Percentiles rank a stretch among this genome's conserved stretches.
Evolutionary conservation across 2,329 filamentous ascomycete genomes (phyloP).

Genomic region (Hymenoscyphus scutula): DNA sequence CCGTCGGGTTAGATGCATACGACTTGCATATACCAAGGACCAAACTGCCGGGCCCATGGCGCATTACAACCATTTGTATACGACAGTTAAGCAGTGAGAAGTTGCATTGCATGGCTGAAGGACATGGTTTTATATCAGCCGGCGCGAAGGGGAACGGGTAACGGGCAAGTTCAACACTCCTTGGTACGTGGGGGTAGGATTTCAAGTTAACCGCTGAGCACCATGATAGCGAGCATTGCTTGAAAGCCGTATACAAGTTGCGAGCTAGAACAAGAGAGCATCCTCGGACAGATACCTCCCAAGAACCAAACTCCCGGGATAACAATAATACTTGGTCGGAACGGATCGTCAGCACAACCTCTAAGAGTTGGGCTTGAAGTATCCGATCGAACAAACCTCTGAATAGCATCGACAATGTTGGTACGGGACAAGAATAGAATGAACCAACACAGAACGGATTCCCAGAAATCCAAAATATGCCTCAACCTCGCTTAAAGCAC

Average conservation of each 20-base stretch:
- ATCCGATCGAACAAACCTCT: not conserved
- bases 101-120: not conserved
- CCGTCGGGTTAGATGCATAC: no score
- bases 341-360: not conserved
- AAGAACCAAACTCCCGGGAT: not conserved
- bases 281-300: not conserved
- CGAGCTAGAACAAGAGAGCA: not conserved
- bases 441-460: not conserved
- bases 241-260: not conserved
- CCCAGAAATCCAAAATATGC: not conserved
- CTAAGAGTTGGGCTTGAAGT: not conserved
- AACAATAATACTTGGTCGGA: not conserved
- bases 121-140: not conserved
- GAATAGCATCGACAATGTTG: not conserved
- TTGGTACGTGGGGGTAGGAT: not conserved
- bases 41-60: not conserved
- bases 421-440: not conserved
- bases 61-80: not conserved
- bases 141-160: no score
- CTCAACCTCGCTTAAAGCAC: not conserved
- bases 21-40: not conserved
- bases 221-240: not conserved
- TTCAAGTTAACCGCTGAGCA: no score
- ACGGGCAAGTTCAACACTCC: not conserved
- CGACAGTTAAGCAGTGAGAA: not conserved